Percentiles rank a stretch among this genome's conserved stretches.
phyloP scores from a whole-genome alignment of 805 yeast species.

The Millerozyma miso region DNA sequence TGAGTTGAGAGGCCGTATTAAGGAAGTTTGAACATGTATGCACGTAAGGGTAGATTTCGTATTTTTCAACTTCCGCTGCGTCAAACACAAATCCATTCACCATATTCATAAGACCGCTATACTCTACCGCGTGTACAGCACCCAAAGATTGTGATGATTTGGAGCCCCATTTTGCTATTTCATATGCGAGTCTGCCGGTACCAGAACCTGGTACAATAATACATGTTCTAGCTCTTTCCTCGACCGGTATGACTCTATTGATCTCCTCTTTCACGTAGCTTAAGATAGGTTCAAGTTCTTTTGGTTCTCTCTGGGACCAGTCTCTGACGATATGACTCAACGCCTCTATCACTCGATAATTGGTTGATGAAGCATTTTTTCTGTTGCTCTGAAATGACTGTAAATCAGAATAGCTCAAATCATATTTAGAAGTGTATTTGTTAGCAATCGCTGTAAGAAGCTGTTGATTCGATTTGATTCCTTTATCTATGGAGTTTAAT shows the following conservation, averaged over 20 bases:
- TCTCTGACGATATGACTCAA: conserved; percentile 77
- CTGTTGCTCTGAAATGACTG: conserved; percentile 10
- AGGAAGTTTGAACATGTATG: conserved; percentile 45
- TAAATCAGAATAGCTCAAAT: conserved; percentile 39
- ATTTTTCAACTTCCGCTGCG: conserved; percentile 7
- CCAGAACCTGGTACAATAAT: conserved; percentile 88
- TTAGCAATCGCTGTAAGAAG: conserved; percentile 45
- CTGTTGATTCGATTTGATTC: conserved; percentile 44
- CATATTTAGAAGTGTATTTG: conserved; percentile 39
- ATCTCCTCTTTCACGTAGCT: conserved; percentile 48
- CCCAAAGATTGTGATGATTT: conserved; percentile 25
- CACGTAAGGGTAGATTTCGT: conserved; percentile 41
- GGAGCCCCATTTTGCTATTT: conserved; percentile 32
- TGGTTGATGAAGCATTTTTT: conserved; percentile 10
- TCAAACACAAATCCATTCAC: conserved; percentile 58
- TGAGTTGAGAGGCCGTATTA: conserved; percentile 14
- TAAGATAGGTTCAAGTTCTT: conserved; percentile 52
- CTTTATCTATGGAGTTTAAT: conserved; percentile 44
- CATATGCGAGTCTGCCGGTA: conserved; percentile 71
- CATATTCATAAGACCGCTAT: conserved; percentile 69
- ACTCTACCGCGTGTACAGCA: conserved; percentile 70
- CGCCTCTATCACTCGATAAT: conserved; percentile 52
- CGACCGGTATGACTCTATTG: conserved; percentile 22
- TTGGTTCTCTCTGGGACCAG: conserved; percentile 53
- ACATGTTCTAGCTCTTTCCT: conserved; percentile 35